These are phyloP conservation scores for Rosa persica DNA, from an alignment of 306 rosid species.

Conservation along the genomic window DNA sequence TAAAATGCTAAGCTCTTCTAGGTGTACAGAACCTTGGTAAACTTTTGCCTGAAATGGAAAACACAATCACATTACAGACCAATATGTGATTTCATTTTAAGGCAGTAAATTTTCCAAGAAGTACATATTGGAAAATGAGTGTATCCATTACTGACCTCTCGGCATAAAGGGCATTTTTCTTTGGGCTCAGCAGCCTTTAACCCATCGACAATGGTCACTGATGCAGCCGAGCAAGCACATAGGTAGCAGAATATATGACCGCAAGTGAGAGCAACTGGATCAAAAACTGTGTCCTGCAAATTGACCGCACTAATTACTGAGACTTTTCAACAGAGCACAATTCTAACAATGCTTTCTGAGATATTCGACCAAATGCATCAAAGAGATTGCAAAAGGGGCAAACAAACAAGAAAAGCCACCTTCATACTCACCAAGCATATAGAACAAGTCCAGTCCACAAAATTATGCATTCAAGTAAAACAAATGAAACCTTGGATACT, in stretches of 20 bases:
- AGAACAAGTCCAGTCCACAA: background rate
- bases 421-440: background rate
- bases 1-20: slow-evolving; percentile 73
- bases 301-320: background rate
- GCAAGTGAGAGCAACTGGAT: slow-evolving; percentile 86
- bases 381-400: background rate
- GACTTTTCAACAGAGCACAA: background rate
- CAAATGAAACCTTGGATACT: slow-evolving; percentile 24
- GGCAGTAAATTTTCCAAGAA: background rate
- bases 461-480: background rate
- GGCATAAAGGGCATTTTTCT: slow-evolving; percentile 86
- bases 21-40: slow-evolving; percentile 59
- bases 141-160: slow-evolving; percentile 48
- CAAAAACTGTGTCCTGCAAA: slow-evolving; percentile 85
- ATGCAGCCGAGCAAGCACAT: slow-evolving; percentile 92
- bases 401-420: background rate
- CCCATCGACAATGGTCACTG: slow-evolving; percentile 72
- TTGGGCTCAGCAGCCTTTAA: slow-evolving; percentile 56
- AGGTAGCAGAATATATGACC: slow-evolving; percentile 92
- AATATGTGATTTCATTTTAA: background rate
- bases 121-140: background rate
- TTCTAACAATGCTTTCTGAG: background rate
- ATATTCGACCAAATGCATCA: background rate
- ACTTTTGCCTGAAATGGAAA: slow-evolving; percentile 50
- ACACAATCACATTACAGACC: slow-evolving; percentile 7